These are phyloP conservation scores for Sugiyamaella novakii DNA, from an alignment of 1,139 yeast genomes.

Conservation along the genomic window DNA sequence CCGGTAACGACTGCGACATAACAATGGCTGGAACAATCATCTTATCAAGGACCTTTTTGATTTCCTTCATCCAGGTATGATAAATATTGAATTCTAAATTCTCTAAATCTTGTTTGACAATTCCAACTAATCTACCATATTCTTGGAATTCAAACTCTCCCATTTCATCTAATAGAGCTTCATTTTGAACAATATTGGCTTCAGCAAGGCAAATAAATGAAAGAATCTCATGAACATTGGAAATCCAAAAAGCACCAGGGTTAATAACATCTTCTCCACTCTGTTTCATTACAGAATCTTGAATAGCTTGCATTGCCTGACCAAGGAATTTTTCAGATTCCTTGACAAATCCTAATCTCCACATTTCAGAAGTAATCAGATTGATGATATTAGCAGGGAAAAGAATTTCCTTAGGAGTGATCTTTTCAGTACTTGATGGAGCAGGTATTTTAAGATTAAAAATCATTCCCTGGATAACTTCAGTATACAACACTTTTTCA, in stretches of 20 bases:
- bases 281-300: conserved; percentile 50
- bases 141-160: conserved; percentile 88
- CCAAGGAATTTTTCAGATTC: conserved; percentile 92
- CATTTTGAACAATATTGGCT: conserved; percentile 81
- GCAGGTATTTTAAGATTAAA: conserved; percentile 88
- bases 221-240: conserved; percentile 93
- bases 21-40: conserved; percentile 94
- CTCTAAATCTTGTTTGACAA: conserved; percentile 93
- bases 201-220: conserved; percentile 95
- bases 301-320: conserved; percentile 85
- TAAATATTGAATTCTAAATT: conserved; percentile 90
- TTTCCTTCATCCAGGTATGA: conserved; percentile 96
- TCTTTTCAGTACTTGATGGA: conserved; percentile 77
- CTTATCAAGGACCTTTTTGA: conserved; percentile 88
- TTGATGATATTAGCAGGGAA: conserved; percentile 97
- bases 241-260: conserved; percentile 97
- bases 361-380: conserved; percentile 92
- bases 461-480: conserved; percentile 83
- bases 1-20: conserved; percentile 92
- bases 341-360: conserved; percentile 93
- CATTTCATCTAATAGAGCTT: conserved; percentile 78
- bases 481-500: conserved; percentile 75
- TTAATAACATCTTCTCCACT: conserved; percentile 86
- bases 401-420: conserved; percentile 85
- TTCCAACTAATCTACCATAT: conserved; percentile 84